Percentiles rank a stretch among this genome's conserved stretches.
phyloP scores from a whole-genome alignment of 805 yeast genomes.

The Teunomyces funiuensis region DNA sequence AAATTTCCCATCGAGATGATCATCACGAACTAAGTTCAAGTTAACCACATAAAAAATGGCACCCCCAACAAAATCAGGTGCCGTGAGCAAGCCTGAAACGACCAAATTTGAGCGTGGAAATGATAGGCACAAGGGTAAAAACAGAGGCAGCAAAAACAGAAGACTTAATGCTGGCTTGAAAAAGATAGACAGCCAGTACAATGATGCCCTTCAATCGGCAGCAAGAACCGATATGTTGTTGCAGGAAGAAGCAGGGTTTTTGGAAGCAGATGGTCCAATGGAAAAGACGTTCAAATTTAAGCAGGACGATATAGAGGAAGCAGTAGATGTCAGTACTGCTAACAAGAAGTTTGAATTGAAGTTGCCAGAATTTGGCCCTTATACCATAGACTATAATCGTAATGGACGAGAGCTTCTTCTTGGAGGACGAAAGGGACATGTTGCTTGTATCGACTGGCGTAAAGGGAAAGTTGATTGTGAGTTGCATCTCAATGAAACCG shows the following conservation, averaged over 20 bases:
- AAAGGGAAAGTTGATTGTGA: conserved; percentile 81
- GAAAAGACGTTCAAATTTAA: conserved; percentile 85
- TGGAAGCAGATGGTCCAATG: conserved; percentile 90
- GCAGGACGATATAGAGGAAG: conserved; percentile 73
- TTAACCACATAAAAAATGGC: conserved; percentile 5
- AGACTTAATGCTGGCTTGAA: conserved; percentile 65
- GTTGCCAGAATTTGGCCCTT: conserved; percentile 83
- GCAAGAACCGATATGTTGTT: conserved; percentile 82
- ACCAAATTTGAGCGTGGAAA: conserved; percentile 11
- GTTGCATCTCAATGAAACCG: conserved; percentile 82
- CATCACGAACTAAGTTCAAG: too few relatives aligned
- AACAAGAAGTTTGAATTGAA: conserved; percentile 73
- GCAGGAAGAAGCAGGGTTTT: conserved; percentile 79
- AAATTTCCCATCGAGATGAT: conserved; percentile 1
- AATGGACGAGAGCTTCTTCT: conserved; percentile 84
- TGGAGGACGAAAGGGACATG: conserved; percentile 91
- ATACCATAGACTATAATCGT: conserved; percentile 73
- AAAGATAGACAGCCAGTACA: conserved; percentile 67
- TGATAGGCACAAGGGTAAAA: conserved; percentile 6
- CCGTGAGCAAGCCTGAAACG: conserved; percentile 4
- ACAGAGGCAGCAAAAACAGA: conserved; percentile 44
- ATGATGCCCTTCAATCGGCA: conserved; percentile 78
- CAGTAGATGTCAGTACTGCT: conserved; percentile 75
- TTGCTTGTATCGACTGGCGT: conserved; percentile 96
- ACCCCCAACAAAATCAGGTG: neutral